A percentile compares a stretch with the other conserved stretches of the same genome.
Conservation (phyloP, 2,329 filamentous ascomycete genomes). For the Sarocladium kiliense region DNA sequence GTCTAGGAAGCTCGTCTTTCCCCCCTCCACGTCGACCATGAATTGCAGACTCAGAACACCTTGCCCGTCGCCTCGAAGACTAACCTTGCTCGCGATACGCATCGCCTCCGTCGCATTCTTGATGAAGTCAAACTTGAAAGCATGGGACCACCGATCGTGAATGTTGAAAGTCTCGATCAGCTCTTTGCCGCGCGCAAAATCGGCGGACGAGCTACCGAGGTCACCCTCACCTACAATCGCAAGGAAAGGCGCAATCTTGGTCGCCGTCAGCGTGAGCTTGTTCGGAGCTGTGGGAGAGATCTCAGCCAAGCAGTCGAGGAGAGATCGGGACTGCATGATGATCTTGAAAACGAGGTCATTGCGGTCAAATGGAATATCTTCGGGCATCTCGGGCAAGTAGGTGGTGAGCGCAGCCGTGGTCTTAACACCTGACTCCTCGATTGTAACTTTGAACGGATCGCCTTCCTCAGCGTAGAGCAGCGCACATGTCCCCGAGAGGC, state of each 20-base stretch:
- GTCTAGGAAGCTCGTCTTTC: constrained; percentile 68
- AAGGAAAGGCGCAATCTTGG: constrained; percentile 63
- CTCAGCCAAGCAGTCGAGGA: constrained; percentile 68
- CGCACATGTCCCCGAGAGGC: constrained; percentile 80
- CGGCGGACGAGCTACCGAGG: constrained; percentile 59
- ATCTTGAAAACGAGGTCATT: constrained; percentile 81
- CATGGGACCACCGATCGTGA: constrained; percentile 54
- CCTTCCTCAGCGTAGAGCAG: constrained; percentile 72
- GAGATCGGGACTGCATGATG: constrained; percentile 77
- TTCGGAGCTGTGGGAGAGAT: constrained; percentile 66
- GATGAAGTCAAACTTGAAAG: constrained; percentile 82
- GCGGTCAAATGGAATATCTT: constrained; percentile 85
- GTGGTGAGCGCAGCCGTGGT: constrained; percentile 89
- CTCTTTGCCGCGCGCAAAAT: constrained; percentile 58
- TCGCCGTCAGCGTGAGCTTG: constrained; percentile 63
- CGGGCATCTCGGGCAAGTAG: constrained; percentile 68
- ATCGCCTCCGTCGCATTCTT: constrained; percentile 88
- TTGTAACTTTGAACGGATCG: constrained; percentile 73
- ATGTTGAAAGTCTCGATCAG: constrained; percentile 74
- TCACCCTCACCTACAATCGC: constrained; percentile 61
- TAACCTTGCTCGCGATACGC: constrained; percentile 87
- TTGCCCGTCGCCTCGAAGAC: constrained; percentile 78
- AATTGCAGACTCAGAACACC: constrained; percentile 93
- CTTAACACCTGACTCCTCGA: constrained; percentile 80
- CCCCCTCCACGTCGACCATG: constrained; percentile 81